Evolutionary conservation across 1,139 yeast species (phyloP).

Genomic region (Pichia sp.): DNA sequence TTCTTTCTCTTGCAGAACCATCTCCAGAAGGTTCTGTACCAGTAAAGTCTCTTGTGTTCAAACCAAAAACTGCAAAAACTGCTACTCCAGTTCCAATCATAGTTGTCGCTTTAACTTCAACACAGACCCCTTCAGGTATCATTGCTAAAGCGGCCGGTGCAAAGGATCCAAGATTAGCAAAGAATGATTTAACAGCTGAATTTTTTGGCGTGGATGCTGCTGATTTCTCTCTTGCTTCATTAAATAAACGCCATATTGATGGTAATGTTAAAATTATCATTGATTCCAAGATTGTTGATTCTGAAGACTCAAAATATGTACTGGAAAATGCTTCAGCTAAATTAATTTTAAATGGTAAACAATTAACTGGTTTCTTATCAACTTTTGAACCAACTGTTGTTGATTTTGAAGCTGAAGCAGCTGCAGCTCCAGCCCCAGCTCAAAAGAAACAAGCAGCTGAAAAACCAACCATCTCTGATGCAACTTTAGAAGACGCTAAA

Average conservation of each 20-base stretch:
- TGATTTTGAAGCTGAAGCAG: constrained; percentile 51
- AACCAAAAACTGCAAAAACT: constrained; percentile 84
- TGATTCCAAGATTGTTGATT: constrained; percentile 48
- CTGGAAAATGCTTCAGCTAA: constrained; percentile 55
- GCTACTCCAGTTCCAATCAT: constrained; percentile 79
- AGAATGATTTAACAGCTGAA: constrained; percentile 66
- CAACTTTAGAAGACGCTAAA: constrained; percentile 79
- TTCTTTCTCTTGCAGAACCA: constrained; percentile 47
- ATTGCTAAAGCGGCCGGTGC: constrained; percentile 65
- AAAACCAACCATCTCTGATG: constrained; percentile 33
- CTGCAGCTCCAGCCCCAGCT: constrained; percentile 30
- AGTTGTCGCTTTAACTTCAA: constrained; percentile 66
- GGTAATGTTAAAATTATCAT: constrained; percentile 62
- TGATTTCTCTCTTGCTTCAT: constrained; percentile 59
- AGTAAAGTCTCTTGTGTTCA: constrained; percentile 71
- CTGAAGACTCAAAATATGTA: constrained; percentile 40
- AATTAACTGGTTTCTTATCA: constrained; percentile 49
- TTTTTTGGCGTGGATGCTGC: constrained; percentile 60
- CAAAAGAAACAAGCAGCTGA: constrained; percentile 10
- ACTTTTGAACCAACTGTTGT: constrained; percentile 50
- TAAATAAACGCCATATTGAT: constrained; percentile 43
- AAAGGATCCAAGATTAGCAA: constrained; percentile 85
- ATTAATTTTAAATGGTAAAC: constrained; percentile 49
- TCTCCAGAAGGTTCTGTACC: constrained; percentile 38
- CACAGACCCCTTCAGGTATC: constrained; percentile 60